Evolutionary conservation across 108 stramenopile species (phyloP), one percentile per base, ranked within the genome.

Genomic region (Mediolabrus comicus): DNA sequence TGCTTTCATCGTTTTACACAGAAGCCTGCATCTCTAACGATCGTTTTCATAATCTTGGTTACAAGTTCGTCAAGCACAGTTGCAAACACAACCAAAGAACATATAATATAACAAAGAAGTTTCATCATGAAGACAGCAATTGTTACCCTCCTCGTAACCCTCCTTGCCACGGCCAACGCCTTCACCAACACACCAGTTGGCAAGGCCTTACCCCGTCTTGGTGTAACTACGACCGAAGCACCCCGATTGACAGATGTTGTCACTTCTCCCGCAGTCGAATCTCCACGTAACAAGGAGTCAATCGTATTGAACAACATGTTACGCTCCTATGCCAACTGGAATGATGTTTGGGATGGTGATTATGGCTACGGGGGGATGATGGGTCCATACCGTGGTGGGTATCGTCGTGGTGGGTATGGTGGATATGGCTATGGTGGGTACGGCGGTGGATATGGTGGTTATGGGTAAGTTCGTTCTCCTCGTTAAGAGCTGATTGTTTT

Each of bases 341-440:
- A 74, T 54, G 73, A 74, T 53, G 73, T 74, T 13, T 74, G 73
- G 73, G 73, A 74, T 61, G 73, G 73, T 34, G 65, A 74, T 53
- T 43, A 52, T 11, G 73, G 65, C 0, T 66, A 66, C 35, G 65
- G 71, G 6, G 73, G 73, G 19, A 35, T 43, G 53, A 46, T 13
- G 43, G 62, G 27, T 10, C 60, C 60, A 0, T 61, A 61, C n/a
- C 35, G 35, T 61, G 25, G 26, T 9, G 60, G 52, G 34, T 66
- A 66, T 38, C 52, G 65, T 54, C 65, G 65, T 66, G 53, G 65
- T 54, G 55, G 55, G 14, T 31, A 69, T 29, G 67, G 67, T 28
- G 38, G 55, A 16, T 67, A 66, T 34, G 65, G 65, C 10, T 52
- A 34, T 39, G 65, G 64, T 29, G 26, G 53, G 4, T 31, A 56